Evolutionary conservation across 306 rosid species (phyloP).

Genomic region (Rosa persica): DNA sequence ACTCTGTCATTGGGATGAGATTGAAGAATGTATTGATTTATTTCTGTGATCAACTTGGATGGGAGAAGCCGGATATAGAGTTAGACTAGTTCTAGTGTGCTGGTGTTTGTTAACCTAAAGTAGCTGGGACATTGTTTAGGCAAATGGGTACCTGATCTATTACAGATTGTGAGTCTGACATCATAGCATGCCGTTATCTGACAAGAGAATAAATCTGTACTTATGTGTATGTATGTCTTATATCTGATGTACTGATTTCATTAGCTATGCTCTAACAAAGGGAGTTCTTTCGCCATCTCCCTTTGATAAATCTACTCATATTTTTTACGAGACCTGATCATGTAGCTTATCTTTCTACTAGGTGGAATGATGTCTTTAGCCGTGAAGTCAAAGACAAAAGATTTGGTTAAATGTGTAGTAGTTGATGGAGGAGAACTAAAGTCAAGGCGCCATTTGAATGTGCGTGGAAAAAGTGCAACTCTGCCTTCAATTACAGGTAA

Average conservation of each 20-base stretch:
- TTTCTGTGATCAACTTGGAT: constrained; percentile 5
- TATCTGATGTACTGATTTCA: background rate
- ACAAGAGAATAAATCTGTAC: background rate
- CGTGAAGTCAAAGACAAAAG: constrained; percentile 74
- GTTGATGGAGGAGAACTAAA: constrained; percentile 93
- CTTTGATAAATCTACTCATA: background rate
- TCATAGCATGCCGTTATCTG: background rate
- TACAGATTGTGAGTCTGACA: constrained; percentile 5
- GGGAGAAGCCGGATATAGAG: constrained; percentile 4
- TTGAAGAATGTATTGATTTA: background rate
- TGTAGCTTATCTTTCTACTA: constrained; percentile 31
- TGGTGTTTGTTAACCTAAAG: constrained; percentile 16
- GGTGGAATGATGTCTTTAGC: constrained; percentile 98
- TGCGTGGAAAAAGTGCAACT: constrained; percentile 94
- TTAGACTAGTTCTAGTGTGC: background rate
- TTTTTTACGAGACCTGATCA: constrained; percentile 17
- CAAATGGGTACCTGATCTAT: background rate
- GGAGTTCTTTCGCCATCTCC: background rate
- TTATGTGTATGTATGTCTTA: background rate
- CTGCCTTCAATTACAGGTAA: constrained; percentile 96
- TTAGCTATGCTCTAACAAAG: background rate
- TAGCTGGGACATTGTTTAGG: constrained; percentile 4
- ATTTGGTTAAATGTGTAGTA: constrained; percentile 74
- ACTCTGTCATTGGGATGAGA: background rate
- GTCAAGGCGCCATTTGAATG: constrained; percentile 96